These are phyloP conservation scores for Cymbopogon citratus DNA, from an alignment of 176 grass and related monocot genomes.

Conservation along the genomic window DNA sequence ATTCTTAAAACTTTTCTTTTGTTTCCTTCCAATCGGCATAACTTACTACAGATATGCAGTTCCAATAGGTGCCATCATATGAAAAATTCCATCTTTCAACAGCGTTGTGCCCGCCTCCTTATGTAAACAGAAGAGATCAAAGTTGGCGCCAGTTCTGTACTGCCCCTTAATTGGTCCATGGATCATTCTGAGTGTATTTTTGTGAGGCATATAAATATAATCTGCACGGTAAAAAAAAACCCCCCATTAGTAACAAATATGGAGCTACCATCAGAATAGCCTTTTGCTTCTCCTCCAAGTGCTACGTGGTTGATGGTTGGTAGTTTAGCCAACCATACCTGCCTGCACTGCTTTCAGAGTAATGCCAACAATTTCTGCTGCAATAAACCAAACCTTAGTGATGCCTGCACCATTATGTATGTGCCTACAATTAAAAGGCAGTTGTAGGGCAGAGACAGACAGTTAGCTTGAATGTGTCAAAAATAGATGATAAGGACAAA, in stretches of 20 bases:
- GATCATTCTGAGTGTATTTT: not conserved
- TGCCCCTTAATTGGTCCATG: not conserved
- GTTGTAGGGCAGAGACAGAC: not conserved
- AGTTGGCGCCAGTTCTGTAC: not conserved
- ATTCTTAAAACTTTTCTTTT: not conserved
- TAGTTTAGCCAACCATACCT: not conserved
- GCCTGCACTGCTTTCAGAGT: not conserved
- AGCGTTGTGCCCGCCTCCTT: too few species aligned
- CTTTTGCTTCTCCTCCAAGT: not conserved
- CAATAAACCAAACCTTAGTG: slow-evolving; percentile 16
- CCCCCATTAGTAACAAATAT: not conserved
- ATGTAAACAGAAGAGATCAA: not conserved
- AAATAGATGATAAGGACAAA: not conserved
- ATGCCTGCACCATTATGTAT: not conserved
- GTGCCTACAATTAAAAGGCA: not conserved
- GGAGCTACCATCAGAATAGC: not conserved
- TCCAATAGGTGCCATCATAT: not conserved
- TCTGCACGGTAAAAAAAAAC: not conserved
- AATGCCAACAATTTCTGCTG: slow-evolving; percentile 4
- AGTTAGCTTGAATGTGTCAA: not conserved
- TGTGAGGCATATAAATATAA: not conserved
- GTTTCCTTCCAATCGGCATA: not conserved
- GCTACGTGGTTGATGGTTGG: not conserved
- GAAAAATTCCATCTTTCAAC: not conserved
- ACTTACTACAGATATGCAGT: not conserved